Base-by-base conservation (phyloP, 352 stramenopile species). In the Phytophthora boehmeriae region DNA sequence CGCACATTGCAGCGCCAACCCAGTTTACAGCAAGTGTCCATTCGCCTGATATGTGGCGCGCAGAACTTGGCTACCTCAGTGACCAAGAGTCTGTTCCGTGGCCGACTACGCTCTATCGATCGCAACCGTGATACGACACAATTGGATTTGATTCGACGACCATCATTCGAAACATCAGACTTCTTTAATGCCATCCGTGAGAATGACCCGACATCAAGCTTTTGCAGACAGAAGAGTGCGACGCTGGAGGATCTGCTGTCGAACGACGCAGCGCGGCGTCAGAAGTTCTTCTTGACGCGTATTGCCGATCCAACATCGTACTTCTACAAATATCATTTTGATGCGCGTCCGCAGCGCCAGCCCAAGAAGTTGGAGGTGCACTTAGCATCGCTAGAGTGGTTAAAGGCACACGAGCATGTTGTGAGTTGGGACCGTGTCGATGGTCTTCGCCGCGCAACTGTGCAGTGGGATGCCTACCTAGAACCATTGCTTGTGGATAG, bases 301-400 rank as follows among this genome's bases (percentile, higher is more conserved):
- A 85, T 95, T 35, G 81, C 81, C 27, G 87, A 95, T 46, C 87
- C 87, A n/a, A 95, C 87, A 32, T 95, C 87, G 38, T 95, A 95
- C 66, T 95, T 95, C 22, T 95, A 90, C 87, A 95, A 95, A 71
- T 95, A 90, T 76, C 84, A 86, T 59, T 92, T 95, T 39, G 82
- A 93, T 45, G 77, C 81, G 36, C 76, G 61, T 19, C 82, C 75
- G 16, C 75, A 88, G 57, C 84, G 85, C 2, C 73, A 85, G 45
- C 87, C 87, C 5, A 88, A 88, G 56, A 87, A 86, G 34, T 56
- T 82, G 13, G 54, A 23, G 4, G 78, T 95, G 22, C 68, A 83
- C 46, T 41, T 93, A 11, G 87, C 80, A 10, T 68, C 78, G 3
- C 55, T 95, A 19, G 44, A 59, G 41, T 95, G 87, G 87, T 72